Base-by-base conservation (phyloP, 768 basidiomycete genomes). In the Lactifluus pinguis region DNA sequence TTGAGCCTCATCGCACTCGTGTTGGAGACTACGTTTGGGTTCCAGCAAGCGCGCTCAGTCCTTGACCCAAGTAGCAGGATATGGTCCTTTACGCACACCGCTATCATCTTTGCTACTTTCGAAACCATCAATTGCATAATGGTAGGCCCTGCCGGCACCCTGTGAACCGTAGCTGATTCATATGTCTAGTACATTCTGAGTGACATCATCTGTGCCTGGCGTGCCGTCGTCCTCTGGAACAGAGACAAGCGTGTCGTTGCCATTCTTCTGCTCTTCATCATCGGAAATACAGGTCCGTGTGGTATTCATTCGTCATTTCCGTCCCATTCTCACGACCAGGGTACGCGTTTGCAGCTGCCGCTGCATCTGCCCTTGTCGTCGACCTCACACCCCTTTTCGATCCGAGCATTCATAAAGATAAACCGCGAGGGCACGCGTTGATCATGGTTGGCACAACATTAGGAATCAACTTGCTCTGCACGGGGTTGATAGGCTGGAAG, bases 181-280 rank as follows among this genome's bases (percentile, higher is more conserved):
- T 10, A 32, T 4, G 6, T 50, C 17, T 41, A 61, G 60, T 61
- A 61, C 29, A 61, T 61, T 25, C 29, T 56, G 7, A 61, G 60
- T n/a, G 60, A 61, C 50, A 39, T 25, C 34, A 56, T 61, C 49
- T 61, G 60, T 44, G 60, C 60, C 14, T 61, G 60, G 60, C 60
- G 60, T 32, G 60, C 60, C 5, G 54, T 55, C 25, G 60, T 61
- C 14, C 49, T 61, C 30, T 61, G 60, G 60, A 61, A 56, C 13
- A 38, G 10, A 13, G 55, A 61, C 44, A 56, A 48, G 36, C 54
- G 55, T 11, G 60, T 61, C 17, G 52, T 61, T 17, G 42, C 60
- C 44, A 52, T 61, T 51, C 55, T 61, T 45, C 10, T 56, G 11
- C 25, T 61, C 34, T 61, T 61, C 38, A 47, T 61, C 42, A 42